Evolutionary conservation across 1,284 basidiomycete genomes (phyloP).

Genomic region (Tilletia caries): DNA sequence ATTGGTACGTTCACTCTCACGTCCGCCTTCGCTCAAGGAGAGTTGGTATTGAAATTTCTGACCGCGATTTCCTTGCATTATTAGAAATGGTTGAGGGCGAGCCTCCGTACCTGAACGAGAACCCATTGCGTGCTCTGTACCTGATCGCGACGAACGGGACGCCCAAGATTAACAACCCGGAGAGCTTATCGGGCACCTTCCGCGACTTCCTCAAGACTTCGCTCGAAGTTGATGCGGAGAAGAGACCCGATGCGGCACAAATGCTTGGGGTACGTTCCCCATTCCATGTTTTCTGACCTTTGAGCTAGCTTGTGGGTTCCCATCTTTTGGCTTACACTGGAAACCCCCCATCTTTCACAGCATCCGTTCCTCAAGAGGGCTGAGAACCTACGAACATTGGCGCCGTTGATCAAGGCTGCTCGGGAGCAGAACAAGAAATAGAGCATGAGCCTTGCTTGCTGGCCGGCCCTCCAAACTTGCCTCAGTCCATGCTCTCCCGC

Average conservation of each 20-base stretch:
- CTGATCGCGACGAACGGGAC: conserved; percentile 98
- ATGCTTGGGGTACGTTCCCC: conserved; percentile 66
- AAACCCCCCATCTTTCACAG: no score
- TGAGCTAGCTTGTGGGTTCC: no score
- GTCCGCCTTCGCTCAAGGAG: not conserved
- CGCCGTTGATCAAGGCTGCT: conserved; percentile 89
- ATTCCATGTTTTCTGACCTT: not conserved
- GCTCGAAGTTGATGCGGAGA: conserved; percentile 92
- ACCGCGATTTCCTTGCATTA: conserved; percentile 13
- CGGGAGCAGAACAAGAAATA: conserved; percentile 59
- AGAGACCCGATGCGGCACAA: conserved; percentile 79
- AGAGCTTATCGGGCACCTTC: conserved; percentile 80
- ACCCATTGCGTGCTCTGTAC: conserved; percentile 89
- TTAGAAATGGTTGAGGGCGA: conserved; percentile 99
- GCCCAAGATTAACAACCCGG: conserved; percentile 90
- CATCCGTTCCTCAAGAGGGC: conserved; percentile 78
- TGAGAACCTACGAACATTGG: conserved; percentile 79
- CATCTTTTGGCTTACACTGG: no score
- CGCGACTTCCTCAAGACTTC: conserved; percentile 82
- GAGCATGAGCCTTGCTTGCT: not conserved
- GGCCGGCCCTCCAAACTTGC: no score
- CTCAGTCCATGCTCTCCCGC: no score
- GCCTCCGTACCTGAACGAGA: conserved; percentile 95
- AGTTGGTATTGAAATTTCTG: conserved; percentile 7
- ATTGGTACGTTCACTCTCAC: conserved; percentile 66